Evolutionary conservation across 1,284 basidiomycete genomes (phyloP).

Genomic region (Trametes sp.): DNA sequence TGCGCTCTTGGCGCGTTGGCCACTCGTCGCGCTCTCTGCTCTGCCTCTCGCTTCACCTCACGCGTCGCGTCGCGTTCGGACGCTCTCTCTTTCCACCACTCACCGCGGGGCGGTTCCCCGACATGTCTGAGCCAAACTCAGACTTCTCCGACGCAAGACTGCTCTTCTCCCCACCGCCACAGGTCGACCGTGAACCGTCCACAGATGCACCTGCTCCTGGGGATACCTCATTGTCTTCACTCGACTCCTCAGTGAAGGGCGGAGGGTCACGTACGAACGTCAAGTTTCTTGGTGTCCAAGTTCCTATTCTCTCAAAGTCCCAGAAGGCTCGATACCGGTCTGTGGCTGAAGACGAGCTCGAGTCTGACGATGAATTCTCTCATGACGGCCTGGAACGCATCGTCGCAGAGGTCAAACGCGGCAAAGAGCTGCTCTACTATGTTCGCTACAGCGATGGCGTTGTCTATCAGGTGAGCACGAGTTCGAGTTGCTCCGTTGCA

Average conservation of each 20-base stretch:
- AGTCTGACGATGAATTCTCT: conserved; percentile 33
- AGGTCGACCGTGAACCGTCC: conserved; percentile 16
- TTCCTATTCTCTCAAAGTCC: conserved; percentile 27
- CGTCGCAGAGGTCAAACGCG: conserved; percentile 61
- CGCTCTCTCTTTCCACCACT: background rate
- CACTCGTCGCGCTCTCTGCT: conserved; percentile 14
- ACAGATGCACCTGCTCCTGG: conserved; percentile 21
- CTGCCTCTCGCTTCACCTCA: conserved; percentile 9
- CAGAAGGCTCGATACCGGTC: conserved; percentile 30
- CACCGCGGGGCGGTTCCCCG: background rate
- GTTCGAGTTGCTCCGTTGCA: background rate
- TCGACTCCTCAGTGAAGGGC: background rate
- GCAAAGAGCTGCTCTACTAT: conserved; percentile 59
- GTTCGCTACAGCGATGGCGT: conserved; percentile 64
- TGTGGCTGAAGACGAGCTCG: conserved; percentile 30
- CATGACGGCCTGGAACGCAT: conserved; percentile 43
- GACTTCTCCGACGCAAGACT: conserved; percentile 14
- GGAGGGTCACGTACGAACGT: background rate
- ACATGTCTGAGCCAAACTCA: conserved; percentile 19
- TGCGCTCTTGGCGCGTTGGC: conserved; percentile 7
- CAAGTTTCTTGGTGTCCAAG: conserved; percentile 23
- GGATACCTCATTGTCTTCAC: conserved; percentile 19
- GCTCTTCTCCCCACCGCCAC: conserved; percentile 20
- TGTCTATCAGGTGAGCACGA: conserved; percentile 59
- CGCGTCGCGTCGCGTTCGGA: conserved; percentile 27